Base-by-base conservation (phyloP, 2,329 filamentous ascomycete species). In the Alternaria alternata region DNA sequence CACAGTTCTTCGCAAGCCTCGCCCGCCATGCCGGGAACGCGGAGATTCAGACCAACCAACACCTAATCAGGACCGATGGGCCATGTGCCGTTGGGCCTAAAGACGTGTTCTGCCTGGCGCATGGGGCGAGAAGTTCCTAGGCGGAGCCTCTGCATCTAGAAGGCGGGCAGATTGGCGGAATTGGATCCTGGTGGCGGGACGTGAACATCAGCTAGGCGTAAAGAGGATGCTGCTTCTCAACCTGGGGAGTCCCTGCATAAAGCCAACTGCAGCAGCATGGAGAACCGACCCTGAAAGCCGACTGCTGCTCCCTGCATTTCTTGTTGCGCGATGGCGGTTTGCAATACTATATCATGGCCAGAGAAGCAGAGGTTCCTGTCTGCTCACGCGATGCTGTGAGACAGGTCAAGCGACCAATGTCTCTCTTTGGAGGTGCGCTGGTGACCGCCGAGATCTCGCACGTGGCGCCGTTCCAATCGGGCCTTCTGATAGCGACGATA, bases 231-330 rank as follows among this genome's bases (percentile, higher is more conserved):
- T 51, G 66, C 44, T 48, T 44, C 52, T 59, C 57, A 66, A 48
- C 7, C 36, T 39, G 4, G n/a, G 36, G n/a, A 39, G 57, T 61
- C 72, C 73, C 72, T 75, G 72, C 73, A 75, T 75, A 57, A 56
- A 55, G 60, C 51, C 38, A 51, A 16, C 42, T 53, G 59, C 54
- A 59, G 58, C 14, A 61, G 58, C 14, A 18, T 60, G 51, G 54
- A 62, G 54, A 58, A 61, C 34, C 53, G 62, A 59, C 42, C 51
- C 54, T 57, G 53, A 61, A 24, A 4, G 22, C 30, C 28, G 30
- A 49, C 18, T 34, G 18, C 20, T 49, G 42, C 14, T 34, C 16
- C 26, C 22, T 52, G 18, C 16, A 52, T 36, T 22, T 14, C 8
- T 14, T 49, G 30, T 38, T 20, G 32, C 41, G 38, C 39, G 20